phyloP scores from a whole-genome alignment of 441 rosid species.

The Arabidopsis lyrata region DNA sequence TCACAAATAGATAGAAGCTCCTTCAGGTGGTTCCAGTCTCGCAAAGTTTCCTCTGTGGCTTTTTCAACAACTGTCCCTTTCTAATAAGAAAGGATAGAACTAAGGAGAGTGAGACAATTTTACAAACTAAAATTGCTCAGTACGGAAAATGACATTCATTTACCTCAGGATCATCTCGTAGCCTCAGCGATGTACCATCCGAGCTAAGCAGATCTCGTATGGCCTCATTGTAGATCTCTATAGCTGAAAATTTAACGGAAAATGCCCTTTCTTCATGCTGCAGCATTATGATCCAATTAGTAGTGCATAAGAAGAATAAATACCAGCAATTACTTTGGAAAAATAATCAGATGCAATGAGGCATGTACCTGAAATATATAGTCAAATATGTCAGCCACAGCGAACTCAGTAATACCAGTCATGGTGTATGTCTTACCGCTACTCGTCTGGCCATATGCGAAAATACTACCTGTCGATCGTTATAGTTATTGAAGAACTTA shows the following conservation, averaged over 20 bases:
- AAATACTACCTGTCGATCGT: constrained; percentile 69
- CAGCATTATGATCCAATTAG: constrained; percentile 26
- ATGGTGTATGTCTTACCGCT: constrained; percentile 95
- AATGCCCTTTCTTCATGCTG: constrained; percentile 94
- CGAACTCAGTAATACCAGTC: constrained; percentile 80
- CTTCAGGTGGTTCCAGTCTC: constrained; percentile 74
- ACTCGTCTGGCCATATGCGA: constrained; percentile 93
- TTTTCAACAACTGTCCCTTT: constrained; percentile 92
- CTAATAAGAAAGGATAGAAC: constrained; percentile 47
- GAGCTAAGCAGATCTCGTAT: constrained; percentile 80
- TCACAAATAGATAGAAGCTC: constrained; percentile 82
- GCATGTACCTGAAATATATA: constrained; percentile 65
- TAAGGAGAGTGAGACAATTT: constrained; percentile 21
- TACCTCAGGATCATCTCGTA: constrained; percentile 91
- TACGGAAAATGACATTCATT: constrained; percentile 30
- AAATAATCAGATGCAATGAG: background rate
- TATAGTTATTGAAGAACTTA: constrained; percentile 18
- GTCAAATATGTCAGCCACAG: constrained; percentile 81
- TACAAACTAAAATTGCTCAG: background rate
- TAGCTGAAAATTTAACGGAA: constrained; percentile 81
- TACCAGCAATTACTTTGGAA: background rate
- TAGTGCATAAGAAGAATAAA: background rate
- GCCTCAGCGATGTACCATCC: constrained; percentile 71
- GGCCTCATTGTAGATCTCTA: constrained; percentile 97
- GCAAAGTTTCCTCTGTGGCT: constrained; percentile 78